Conservation (phyloP, 495 filamentous ascomycete species). For the Trichoderma virens region DNA sequence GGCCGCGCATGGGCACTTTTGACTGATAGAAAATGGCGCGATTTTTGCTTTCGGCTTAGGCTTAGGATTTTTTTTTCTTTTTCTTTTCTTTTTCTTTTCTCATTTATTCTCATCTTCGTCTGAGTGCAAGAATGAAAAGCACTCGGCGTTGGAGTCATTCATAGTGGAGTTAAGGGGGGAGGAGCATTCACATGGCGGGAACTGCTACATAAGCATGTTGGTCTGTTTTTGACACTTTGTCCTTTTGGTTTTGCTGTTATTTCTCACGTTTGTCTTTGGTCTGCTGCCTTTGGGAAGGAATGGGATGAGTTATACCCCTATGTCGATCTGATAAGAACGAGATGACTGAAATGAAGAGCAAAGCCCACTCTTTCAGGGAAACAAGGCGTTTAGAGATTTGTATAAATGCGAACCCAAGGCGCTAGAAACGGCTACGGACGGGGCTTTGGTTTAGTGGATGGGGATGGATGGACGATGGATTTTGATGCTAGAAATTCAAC, state of each 20-base stretch:
- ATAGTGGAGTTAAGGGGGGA: background rate
- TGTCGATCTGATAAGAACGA: conserved; percentile 4
- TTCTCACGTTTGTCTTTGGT: background rate
- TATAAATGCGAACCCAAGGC: background rate
- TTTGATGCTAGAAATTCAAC: background rate
- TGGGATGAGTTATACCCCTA: conserved; percentile 6
- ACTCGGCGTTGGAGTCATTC: background rate
- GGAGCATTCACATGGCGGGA: background rate
- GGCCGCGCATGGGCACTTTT: conserved; percentile 28
- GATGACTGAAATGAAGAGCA: conserved; percentile 2
- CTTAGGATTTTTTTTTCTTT: background rate
- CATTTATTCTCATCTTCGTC: background rate
- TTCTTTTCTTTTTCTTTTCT: background rate
- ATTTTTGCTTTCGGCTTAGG: background rate
- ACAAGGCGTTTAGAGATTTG: background rate
- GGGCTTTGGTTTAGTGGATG: background rate
- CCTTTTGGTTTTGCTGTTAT: background rate
- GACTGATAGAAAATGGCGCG: background rate
- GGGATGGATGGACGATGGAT: background rate
- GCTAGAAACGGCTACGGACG: background rate
- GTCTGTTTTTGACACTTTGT: background rate
- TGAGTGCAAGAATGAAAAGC: background rate
- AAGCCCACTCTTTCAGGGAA: background rate
- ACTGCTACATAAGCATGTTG: background rate
- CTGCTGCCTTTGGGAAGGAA: background rate